These are phyloP conservation scores for Tremella fuciformis DNA, from an alignment of 768 basidiomycete genomes.

Conservation along the genomic window DNA sequence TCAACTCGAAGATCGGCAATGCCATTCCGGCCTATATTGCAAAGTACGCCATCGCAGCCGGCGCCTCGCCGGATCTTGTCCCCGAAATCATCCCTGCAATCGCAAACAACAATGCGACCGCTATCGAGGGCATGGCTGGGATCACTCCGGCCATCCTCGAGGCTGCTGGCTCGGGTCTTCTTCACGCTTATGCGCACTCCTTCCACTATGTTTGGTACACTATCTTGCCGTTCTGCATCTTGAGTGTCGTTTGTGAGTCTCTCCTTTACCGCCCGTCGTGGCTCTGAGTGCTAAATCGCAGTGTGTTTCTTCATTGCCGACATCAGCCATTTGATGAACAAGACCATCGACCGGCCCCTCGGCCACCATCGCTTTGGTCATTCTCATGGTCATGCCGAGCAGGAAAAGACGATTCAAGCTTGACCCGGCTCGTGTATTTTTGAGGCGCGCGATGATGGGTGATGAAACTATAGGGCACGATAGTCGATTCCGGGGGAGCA, in stretches of 20 bases:
- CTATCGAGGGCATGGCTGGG: neutral
- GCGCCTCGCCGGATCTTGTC: neutral
- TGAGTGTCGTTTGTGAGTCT: neutral
- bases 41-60: neutral
- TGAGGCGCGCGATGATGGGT: too few relatives aligned
- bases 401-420: too few relatives aligned
- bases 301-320: too few relatives aligned
- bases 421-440: too few relatives aligned
- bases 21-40: neutral
- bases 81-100: neutral
- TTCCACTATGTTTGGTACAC: constrained; percentile 3
- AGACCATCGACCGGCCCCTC: too few relatives aligned
- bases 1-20: neutral
- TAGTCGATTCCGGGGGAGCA: too few relatives aligned
- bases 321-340: too few relatives aligned
- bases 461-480: too few relatives aligned
- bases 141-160: neutral
- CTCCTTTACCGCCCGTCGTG: too few relatives aligned
- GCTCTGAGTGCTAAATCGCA: too few relatives aligned
- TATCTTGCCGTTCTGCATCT: neutral
- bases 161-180: neutral
- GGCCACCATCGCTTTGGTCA: too few relatives aligned
- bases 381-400: too few relatives aligned
- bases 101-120: neutral
- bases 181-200: neutral